Base-by-base conservation (phyloP, 1,284 basidiomycete species). In the Rugosomyces carneus region DNA sequence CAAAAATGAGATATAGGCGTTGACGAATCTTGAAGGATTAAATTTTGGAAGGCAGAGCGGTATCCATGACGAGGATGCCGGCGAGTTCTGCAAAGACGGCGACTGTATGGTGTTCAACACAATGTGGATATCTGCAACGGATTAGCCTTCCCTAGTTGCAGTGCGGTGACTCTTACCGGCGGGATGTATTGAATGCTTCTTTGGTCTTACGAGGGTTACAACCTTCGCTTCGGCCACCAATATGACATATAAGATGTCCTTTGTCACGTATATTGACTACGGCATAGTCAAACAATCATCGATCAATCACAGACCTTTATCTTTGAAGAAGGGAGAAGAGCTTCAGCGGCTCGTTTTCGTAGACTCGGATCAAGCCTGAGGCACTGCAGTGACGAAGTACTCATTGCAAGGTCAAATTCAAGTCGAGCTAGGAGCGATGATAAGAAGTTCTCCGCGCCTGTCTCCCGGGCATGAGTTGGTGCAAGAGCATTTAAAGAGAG, bases 31-130 rank as follows among this genome's bases (percentile, higher is more conserved):
- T 1, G 84, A 71, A 0, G 92, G 74, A 56, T 97, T 94, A 70
- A 92, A 97, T 60, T 93, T 93, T 0, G 96, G 95, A 8, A 99
- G 76, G 61, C 95, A 99, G 40, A 99, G 78, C 0, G 96, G 96
- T 1, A 98, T 75, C 91, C 93, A 99, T 3, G 88, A 88, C 16
- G 93, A 84, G 5, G 87, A 74, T 1, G 84, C 91, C 3, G 83
- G 73, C 50, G 83, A 73, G 67, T 84, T 77, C 60, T 75, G 68
- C 57, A 89, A 73, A 52, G 82, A 79, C 34, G 85, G 72, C 42
- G 80, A 66, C 65, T 90, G 66, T 50, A 88, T 72, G 50, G 84
- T 92, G 60, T 93, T 94, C 46, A 94, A 72, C 21, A 94, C 74
- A 31, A 95, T 80, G 58, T 94, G 91, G 24, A 95, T 78, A 58